A percentile compares a stretch with the other conserved stretches of the same genome.
phyloP scores from a whole-genome alignment of 1,284 basidiomycete genomes.

The Fistulinella cinereoalba region DNA sequence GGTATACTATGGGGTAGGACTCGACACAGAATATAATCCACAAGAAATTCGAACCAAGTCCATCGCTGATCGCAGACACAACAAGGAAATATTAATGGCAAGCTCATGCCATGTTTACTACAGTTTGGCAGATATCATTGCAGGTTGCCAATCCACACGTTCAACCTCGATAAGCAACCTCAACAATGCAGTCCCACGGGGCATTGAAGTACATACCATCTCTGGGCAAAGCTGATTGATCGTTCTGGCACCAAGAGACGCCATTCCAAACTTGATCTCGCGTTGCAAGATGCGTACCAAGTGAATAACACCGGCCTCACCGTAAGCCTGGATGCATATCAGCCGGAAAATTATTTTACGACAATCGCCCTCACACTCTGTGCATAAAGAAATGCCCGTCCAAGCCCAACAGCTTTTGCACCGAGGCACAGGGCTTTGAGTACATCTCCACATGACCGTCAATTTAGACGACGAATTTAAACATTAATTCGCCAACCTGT shows the following conservation, averaged over 20 bases:
- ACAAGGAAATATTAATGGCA: no score
- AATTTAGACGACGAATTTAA: not conserved
- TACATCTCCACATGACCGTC: conserved; percentile 52
- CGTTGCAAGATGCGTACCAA: conserved; percentile 71
- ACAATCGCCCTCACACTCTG: conserved; percentile 60
- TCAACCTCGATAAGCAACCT: conserved; percentile 60
- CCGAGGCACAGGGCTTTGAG: conserved; percentile 91
- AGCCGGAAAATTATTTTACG: conserved; percentile 4
- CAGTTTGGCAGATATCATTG: conserved; percentile 15
- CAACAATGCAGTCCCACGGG: conserved; percentile 33
- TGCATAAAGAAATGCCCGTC: conserved; percentile 87
- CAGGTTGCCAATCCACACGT: conserved; percentile 65
- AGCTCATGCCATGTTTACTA: conserved; percentile 16
- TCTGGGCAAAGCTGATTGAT: conserved; percentile 74
- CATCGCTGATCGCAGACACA: no score
- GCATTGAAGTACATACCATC: conserved; percentile 52
- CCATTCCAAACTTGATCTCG: conserved; percentile 82
- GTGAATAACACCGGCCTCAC: conserved; percentile 77
- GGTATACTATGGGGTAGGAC: no score
- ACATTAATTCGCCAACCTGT: conserved; percentile 49
- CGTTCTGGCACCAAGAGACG: conserved; percentile 71
- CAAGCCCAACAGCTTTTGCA: conserved; percentile 86
- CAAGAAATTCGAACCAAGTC: no score
- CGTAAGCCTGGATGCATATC: conserved; percentile 61
- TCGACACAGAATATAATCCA: no score